Base-by-base conservation (phyloP, 305 asterid species). In the Solanum hybrid region DNA sequence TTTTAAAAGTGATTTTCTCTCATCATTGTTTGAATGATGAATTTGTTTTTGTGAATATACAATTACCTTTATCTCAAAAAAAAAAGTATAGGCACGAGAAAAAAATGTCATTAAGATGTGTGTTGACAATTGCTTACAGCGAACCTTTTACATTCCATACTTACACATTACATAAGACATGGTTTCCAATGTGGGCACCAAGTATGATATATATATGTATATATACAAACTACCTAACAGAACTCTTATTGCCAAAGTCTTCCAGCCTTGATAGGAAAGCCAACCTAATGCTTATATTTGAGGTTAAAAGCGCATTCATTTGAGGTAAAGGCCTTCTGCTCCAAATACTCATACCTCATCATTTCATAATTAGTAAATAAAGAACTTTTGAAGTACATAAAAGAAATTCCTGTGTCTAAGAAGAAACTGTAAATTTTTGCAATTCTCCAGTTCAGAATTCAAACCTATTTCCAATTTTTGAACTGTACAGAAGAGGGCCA, bases 201-300 rank as follows among this genome's bases (percentile, higher is more conserved):
- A 22, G 5, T 60, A 19, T 60, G 0, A 60, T 60, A 60, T 45
- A 45, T 45, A 3, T 38, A 38, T 17, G 4, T 2, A 4, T 17
- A 8, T 2, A 4, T 34, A 77, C 27, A 76, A 9, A 77, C 31
- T 78, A 78, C 51, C 31, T 78, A 78, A 78, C 19, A 36, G 34
- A 79, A 56, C 77, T 85, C 88, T 32, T 85, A 11, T 32, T 85
- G 51, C 32, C 75, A 45, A 51, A 51, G 4, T 26, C 87, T 84
- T 84, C 42, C 75, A 31, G 87, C 42, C n/a, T 85, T 85, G 77
- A 85, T 32, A 85, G 76, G 88, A 85, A 85, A n/a, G 13, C n/a
- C 45, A 4, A 11, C 32, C 42, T 56, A 32, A 34, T 56, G 32
- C 77, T 85, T 85, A 15, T n/a, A 31, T 17, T 56, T 85, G 88